These are phyloP conservation scores for Colletotrichum paranaense DNA, from an alignment of 2,329 filamentous ascomycete genomes.

Conservation along the genomic window DNA sequence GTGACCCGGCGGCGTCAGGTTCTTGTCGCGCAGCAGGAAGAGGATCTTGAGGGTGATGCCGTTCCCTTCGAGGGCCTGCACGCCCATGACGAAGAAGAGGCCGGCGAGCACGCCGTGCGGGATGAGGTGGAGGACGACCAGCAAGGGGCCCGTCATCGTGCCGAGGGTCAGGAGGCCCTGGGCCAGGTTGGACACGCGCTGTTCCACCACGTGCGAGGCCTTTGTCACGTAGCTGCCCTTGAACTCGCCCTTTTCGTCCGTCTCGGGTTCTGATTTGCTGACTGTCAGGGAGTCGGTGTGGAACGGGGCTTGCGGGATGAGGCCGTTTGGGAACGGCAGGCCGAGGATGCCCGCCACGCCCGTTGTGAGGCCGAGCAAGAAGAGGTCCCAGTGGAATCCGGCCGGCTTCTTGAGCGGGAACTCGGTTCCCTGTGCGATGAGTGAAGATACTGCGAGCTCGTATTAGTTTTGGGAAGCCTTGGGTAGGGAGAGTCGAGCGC, in stretches of 20 bases:
- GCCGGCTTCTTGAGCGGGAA: conserved; percentile 84
- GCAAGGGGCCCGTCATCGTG: conserved; percentile 81
- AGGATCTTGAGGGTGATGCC: conserved; percentile 81
- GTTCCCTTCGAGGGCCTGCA: conserved; percentile 81
- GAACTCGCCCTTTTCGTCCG: conserved; percentile 63
- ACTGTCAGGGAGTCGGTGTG: conserved; percentile 85
- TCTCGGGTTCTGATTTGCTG: conserved; percentile 59
- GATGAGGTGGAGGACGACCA: conserved; percentile 80
- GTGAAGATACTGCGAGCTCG: conserved; percentile 72
- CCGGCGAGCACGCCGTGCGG: conserved; percentile 84
- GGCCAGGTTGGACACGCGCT: conserved; percentile 81
- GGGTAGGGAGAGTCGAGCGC: neutral
- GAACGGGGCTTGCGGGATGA: conserved; percentile 87
- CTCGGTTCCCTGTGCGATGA: conserved; percentile 86
- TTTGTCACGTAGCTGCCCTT: conserved; percentile 67
- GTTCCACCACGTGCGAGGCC: conserved; percentile 77
- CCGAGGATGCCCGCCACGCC: conserved; percentile 80
- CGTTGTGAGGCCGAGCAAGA: conserved; percentile 82
- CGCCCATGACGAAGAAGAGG: conserved; percentile 87
- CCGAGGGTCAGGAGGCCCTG: conserved; percentile 83
- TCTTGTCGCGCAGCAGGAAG: conserved; percentile 73
- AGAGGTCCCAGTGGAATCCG: conserved; percentile 88
- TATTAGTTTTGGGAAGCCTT: neutral
- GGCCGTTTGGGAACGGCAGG: conserved; percentile 83
- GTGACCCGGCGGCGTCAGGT: conserved; percentile 68